Base-by-base conservation (phyloP, 75 land plant species). In the Cunninghamia lanceolata region DNA sequence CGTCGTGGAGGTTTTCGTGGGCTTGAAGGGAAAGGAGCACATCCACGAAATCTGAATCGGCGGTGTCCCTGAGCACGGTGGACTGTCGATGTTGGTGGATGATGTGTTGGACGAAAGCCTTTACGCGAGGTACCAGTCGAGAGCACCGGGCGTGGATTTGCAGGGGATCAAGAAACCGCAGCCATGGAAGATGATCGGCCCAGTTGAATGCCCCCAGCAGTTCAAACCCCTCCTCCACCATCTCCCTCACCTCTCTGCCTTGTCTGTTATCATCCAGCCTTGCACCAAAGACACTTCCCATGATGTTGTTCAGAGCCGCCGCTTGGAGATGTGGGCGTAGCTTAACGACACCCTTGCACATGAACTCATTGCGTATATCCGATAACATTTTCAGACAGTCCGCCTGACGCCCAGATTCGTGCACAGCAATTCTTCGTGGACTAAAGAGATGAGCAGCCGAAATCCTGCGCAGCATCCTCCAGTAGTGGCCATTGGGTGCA, bases 191-290 rank as follows among this genome's bases (percentile, higher is more conserved):
- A 43, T 43, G 46, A 43, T 43, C 46, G 46, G 46, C 46, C 46
- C 46, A 43, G 46, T 43, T 43, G 7, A 43, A 43, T 84, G 46
- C 16, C 87, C 85, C 88, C 90, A 92, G 87, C 1, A 93, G 90
- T 81, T 94, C 93, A 82, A 94, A 94, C 15, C 96, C 94, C 86
- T 94, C 96, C 3, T 89, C 43, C 15, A 94, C 93, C 93, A 94
- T 90, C 14, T 66, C 89, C 13, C 82, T 38, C 46, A 94, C 83
- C 89, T 88, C 78, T 14, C 25, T 66, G 4, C 83, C 91, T 52
- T 90, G 91, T 0, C 52, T 14, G 38, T 32, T 47, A 38, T 84
- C 78, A 15, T 7, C 7, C 46, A 43, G 7, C 46, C 46, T 6
- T 43, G 0, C 8, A 43, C 46, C 46, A 5, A 43, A 43, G 8